phyloP scores from a whole-genome alignment of 768 basidiomycete genomes.

The Trametes villosa region DNA sequence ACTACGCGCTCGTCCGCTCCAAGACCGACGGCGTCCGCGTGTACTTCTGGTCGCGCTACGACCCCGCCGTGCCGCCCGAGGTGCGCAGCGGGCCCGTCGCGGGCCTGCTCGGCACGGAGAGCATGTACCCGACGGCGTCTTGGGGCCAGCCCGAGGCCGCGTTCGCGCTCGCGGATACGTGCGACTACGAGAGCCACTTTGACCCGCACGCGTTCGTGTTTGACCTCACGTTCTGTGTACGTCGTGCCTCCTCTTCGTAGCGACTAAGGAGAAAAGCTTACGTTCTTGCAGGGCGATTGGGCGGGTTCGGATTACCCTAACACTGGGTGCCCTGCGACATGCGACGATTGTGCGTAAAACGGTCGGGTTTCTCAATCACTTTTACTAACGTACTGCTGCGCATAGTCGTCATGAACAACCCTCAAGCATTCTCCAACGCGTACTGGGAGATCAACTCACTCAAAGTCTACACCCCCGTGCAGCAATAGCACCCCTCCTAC shows the following conservation, averaged over 20 bases:
- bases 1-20: constrained; percentile 56
- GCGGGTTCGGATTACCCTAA: constrained; percentile 48
- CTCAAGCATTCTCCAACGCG: constrained; percentile 58
- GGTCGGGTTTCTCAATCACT: neutral
- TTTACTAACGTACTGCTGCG: neutral
- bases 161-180: constrained; percentile 51
- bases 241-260: constrained; percentile 24
- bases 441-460: constrained; percentile 74
- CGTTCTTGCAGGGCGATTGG: constrained; percentile 52
- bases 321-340: constrained; percentile 48
- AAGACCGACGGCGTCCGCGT: constrained; percentile 49
- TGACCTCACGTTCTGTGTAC: constrained; percentile 65
- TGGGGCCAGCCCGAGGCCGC: constrained; percentile 55
- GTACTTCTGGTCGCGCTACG: constrained; percentile 65
- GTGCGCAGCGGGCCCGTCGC: constrained; percentile 33
- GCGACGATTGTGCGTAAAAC: constrained; percentile 54
- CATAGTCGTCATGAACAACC: constrained; percentile 63
- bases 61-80: constrained; percentile 47
- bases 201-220: constrained; percentile 57
- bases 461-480: constrained; percentile 50
- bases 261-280: neutral
- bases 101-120: constrained; percentile 1
- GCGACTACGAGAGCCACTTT: constrained; percentile 58
- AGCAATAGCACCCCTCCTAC: neutral
- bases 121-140: constrained; percentile 23